A percentile compares a stretch with the other conserved stretches of the same genome.
Conservation (phyloP, 2,329 filamentous ascomycete genomes). For the Aspergillus phoenicis region DNA sequence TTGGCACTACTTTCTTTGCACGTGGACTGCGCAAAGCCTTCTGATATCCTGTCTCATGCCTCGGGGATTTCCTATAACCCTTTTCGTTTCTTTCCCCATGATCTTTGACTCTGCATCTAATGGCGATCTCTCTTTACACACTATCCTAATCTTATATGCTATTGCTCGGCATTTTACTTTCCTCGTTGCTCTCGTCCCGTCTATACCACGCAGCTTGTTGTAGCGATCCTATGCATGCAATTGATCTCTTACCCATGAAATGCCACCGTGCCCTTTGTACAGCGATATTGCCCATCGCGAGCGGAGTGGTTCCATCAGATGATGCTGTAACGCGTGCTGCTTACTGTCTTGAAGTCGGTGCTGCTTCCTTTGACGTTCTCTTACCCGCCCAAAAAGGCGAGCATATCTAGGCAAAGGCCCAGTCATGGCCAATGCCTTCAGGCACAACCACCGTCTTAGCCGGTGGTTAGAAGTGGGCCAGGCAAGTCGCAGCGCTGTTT, state of each 20-base stretch:
- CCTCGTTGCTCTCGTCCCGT: neutral
- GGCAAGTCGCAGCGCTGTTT: too few species aligned
- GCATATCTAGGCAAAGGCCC: too few species aligned
- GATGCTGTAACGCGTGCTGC: neutral
- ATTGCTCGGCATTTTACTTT: neutral
- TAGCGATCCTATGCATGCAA: conserved; percentile 10
- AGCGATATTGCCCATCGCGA: neutral
- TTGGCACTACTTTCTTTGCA: conserved; percentile 22
- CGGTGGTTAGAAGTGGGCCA: neutral
- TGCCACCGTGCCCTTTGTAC: neutral
- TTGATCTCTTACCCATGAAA: neutral
- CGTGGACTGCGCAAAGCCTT: conserved; percentile 24
- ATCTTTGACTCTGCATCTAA: conserved; percentile 12
- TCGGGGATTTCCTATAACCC: conserved; percentile 2
- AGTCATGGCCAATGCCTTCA: neutral
- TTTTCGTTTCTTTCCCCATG: conserved; percentile 7
- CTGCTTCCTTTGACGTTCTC: neutral
- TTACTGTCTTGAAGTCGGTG: neutral
- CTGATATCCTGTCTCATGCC: conserved; percentile 25
- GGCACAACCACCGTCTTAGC: neutral
- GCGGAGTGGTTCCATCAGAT: neutral
- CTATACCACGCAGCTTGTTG: conserved; percentile 4
- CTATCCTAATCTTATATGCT: neutral
- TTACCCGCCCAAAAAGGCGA: too few species aligned
- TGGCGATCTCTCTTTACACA: conserved; percentile 7